Percentiles rank a stretch among this genome's conserved stretches.
phyloP scores from a whole-genome alignment of 2,329 filamentous ascomycete species.

The Pyricularia sp. region DNA sequence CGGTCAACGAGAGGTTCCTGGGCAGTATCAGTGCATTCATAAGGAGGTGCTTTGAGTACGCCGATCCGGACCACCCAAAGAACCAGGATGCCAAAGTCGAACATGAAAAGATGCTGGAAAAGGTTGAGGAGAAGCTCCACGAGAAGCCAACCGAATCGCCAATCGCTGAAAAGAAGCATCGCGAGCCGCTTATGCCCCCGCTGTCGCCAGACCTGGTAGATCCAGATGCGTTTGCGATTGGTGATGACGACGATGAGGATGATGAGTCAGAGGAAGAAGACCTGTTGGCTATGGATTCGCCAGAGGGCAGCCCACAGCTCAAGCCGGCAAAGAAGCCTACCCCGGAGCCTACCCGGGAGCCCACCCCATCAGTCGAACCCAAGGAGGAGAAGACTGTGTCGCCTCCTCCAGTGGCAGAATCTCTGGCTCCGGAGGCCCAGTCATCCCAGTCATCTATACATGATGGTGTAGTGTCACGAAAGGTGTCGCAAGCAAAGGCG shows the following conservation, averaged over 20 bases:
- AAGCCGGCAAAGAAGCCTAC: neutral
- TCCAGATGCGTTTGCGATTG: constrained; percentile 60
- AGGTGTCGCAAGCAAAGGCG: constrained; percentile 53
- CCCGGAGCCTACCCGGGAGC: neutral
- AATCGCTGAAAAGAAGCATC: constrained; percentile 12
- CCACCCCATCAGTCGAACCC: neutral
- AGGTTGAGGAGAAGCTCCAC: constrained; percentile 11
- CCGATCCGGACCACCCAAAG: constrained; percentile 76
- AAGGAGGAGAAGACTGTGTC: neutral
- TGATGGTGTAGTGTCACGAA: constrained; percentile 22
- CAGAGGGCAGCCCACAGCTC: constrained; percentile 28
- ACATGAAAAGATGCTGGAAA: constrained; percentile 2
- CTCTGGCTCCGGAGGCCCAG: neutral
- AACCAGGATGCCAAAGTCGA: constrained; percentile 32
- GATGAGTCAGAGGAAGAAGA: constrained; percentile 42
- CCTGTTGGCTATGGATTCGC: constrained; percentile 49
- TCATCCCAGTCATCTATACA: constrained; percentile 11
- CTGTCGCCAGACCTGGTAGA: constrained; percentile 16
- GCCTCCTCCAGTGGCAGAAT: neutral
- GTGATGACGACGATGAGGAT: constrained; percentile 55
- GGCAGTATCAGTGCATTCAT: constrained; percentile 95
- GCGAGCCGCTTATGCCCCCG: constrained; percentile 8
- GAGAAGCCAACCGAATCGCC: constrained; percentile 16
- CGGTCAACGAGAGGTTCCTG: constrained; percentile 80
- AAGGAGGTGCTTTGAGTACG: constrained; percentile 92